Evolutionary conservation across 75 land plant genomes (phyloP), one percentile per base, ranked within the genome.

Genomic region (Cunninghamia lanceolata): DNA sequence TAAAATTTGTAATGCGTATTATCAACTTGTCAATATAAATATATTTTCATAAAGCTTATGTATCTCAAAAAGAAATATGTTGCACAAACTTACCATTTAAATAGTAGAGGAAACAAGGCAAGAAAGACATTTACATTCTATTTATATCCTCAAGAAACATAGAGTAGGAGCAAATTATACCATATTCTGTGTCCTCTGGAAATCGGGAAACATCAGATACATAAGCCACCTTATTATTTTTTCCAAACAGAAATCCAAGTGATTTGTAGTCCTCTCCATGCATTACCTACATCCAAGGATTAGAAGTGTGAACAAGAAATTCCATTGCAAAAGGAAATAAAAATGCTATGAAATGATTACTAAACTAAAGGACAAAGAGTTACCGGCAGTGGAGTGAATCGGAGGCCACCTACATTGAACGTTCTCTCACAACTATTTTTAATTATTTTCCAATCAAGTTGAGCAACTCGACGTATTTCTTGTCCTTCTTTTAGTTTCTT

Each of bases 161-260:
- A 85, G 21, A 11, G 30, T 36, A 85, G 25, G 25, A 30, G 30
- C 2, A 19, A 9, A 25, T 68, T 73, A 16, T 85, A 98, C 99
- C 92, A 86, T 91, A 81, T 86, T 98, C 99, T 34, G 99, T 96
- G 84, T 75, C 85, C 71, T 86, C 43, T 50, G 88, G 93, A 39
- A 98, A 87, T 19, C 99, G 94, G 32, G 99, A 98, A 76, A 98
- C 94, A 91, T 98, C 99, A 85, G 99, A 98, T 86, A 98, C 90
- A 88, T 98, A 98, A 54, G 99, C 99, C 76, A 98, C 92, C 91
- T 84, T 94, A 47, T 73, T 84, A 53, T 87, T 95, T 86, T 91
- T 85, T 71, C 99, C 99, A 93, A 98, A 98, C 39, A 98, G 94
- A 89, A 95, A 98, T 10, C 99, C 99, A 73, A 98, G 90, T 56